Evolutionary conservation across 2,329 filamentous ascomycete genomes (phyloP).

Genomic region (Ophiocordyceps camponoti-leonardi): DNA sequence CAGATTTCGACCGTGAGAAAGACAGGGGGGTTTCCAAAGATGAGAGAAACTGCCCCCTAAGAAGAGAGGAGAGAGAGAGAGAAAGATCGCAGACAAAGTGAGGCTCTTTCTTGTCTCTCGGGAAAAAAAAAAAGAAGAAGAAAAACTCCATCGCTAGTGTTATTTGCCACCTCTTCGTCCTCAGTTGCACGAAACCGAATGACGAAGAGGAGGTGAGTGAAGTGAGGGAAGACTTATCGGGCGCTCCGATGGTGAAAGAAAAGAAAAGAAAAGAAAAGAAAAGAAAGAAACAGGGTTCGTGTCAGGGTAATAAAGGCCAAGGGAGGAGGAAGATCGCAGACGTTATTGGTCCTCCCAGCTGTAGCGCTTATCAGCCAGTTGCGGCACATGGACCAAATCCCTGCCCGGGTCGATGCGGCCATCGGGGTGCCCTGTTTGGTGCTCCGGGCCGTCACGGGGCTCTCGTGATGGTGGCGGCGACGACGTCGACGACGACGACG

Average conservation of each 20-base stretch:
- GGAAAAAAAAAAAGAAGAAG: too few relatives aligned
- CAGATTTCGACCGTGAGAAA: too few relatives aligned
- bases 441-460: neutral
- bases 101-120: neutral
- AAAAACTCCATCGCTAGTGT: constrained; percentile 6
- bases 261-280: neutral
- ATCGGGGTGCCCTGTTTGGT: neutral
- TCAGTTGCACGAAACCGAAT: constrained; percentile 2
- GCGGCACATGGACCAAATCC: constrained; percentile 33
- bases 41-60: neutral
- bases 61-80: neutral
- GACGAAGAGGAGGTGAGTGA: constrained; percentile 1
- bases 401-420: constrained; percentile 24
- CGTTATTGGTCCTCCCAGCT: constrained; percentile 29
- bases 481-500: too few relatives aligned
- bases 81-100: neutral
- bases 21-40: too few relatives aligned
- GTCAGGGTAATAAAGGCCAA: neutral
- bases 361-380: constrained; percentile 29
- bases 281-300: too few relatives aligned
- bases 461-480: too few relatives aligned
- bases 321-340: neutral
- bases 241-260: neutral
- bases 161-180: constrained; percentile 1
- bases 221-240: too few relatives aligned